Percentiles rank a stretch among this genome's conserved stretches.
phyloP scores from a whole-genome alignment of 768 basidiomycete genomes.

The Suillus subluteus region DNA sequence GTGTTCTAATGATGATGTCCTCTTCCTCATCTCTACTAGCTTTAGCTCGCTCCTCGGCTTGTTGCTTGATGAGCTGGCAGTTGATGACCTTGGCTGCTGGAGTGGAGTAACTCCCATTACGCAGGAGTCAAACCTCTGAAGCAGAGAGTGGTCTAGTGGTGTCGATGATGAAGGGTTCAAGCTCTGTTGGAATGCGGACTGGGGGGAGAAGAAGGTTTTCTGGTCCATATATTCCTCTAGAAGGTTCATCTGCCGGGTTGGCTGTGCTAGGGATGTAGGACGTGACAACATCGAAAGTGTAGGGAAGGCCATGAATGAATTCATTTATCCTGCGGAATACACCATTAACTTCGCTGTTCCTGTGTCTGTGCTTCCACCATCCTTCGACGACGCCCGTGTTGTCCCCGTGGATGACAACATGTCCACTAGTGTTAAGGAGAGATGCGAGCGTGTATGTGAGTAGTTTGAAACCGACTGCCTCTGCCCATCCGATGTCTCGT shows the following conservation, averaged over 20 bases:
- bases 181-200: no score
- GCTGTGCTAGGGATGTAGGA: slow-evolving; percentile 13
- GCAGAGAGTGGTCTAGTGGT: no score
- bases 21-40: no score
- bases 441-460: slow-evolving; percentile 6
- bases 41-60: no score
- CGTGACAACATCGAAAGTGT: slow-evolving; percentile 5
- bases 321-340: slow-evolving; percentile 33
- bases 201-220: no score
- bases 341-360: slow-evolving; percentile 28
- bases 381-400: slow-evolving; percentile 42
- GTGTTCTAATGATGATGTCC: no score
- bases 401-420: slow-evolving; percentile 20
- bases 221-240: neutral
- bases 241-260: slow-evolving; percentile 28
- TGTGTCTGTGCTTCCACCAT: slow-evolving; percentile 38
- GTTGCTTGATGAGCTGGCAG: no score
- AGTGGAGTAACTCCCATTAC: no score
- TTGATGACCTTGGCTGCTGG: no score
- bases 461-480: slow-evolving; percentile 14
- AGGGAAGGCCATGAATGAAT: neutral
- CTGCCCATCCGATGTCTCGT: no score
- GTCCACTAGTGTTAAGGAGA: neutral
- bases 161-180: no score
- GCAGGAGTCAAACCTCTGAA: no score